Base-by-base conservation (phyloP, 2,329 filamentous ascomycete genomes). In the Sporothrix mexicana region DNA sequence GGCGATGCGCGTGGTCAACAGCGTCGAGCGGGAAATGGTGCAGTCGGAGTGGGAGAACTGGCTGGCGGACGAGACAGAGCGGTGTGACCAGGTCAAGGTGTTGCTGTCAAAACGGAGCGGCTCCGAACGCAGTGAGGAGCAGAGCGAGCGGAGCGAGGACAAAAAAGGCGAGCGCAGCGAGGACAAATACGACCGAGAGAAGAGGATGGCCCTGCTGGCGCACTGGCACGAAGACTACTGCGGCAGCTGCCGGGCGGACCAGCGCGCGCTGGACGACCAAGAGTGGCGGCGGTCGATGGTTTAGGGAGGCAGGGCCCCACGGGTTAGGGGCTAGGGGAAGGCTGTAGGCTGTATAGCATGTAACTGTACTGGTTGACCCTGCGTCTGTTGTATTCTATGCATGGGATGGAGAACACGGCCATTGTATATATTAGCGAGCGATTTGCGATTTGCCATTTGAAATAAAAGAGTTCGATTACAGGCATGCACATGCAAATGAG, bases 11-110 rank as follows among this genome's bases (percentile, higher is more conserved):
- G 89, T 98, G 2, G 91, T 98, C 74, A 98, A 98, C 81, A 91
- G 88, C 73, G 90, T 98, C 41, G 96, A 98, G 84, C 87, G 88
- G 73, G 94, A 98, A 80, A 91, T 97, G 80, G 82, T 98, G 71
- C 88, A 90, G 78, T 92, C 92, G 0, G 95, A 98, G 81, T 99
- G 94, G 91, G 95, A 97, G 83, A 93, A 93, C 75, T 99, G 95
- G 95, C 86, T 98, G 43, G 82, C 88, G 2, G 91, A 93, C 76
- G 96, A 99, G 83, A 91, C 90, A 75, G 82, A 85, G 47, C 88
- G 93, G 67, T 99, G 96, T 80, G 88, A 89, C 72, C 88, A 92
- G 78, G 84, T 88, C 6, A 82, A 84, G 36, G 79, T 78, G 45
- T 81, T 86, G 77, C 80, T 92, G 23, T 73, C 78, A 10, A 69